A percentile compares a stretch with the other conserved stretches of the same genome.
phyloP scores from a whole-genome alignment of 371 early-diverging fungal genomes.

The Chytridium lagenaria region DNA sequence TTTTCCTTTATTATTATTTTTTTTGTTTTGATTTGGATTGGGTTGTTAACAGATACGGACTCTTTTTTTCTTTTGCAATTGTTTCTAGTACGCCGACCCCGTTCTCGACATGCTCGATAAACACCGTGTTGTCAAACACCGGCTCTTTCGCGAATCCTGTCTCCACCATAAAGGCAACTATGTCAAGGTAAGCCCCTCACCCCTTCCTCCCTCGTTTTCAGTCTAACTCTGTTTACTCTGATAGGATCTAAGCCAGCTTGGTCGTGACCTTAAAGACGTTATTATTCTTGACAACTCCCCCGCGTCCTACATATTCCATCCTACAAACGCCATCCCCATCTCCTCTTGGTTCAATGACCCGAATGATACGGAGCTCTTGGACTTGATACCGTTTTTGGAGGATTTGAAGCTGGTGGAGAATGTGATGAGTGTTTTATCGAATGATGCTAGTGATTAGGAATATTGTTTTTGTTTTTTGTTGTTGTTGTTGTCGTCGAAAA shows the following conservation, averaged over 20 bases:
- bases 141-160: slow-evolving; percentile 96
- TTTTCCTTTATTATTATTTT: neutral
- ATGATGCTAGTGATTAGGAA: slow-evolving; percentile 22
- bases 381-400: slow-evolving; percentile 90
- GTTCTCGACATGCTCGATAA: slow-evolving; percentile 92
- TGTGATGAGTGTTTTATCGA: slow-evolving; percentile 80
- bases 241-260: slow-evolving; percentile 82
- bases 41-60: neutral
- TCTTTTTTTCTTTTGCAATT: slow-evolving; percentile 28
- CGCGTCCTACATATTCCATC: slow-evolving; percentile 92
- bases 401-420: slow-evolving; percentile 88
- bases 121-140: slow-evolving; percentile 81
- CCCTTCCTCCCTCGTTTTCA: neutral
- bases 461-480: no score
- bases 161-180: slow-evolving; percentile 92
- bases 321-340: slow-evolving; percentile 93
- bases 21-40: slow-evolving; percentile 1
- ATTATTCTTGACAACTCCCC: slow-evolving; percentile 93
- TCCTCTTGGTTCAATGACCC: slow-evolving; percentile 97
- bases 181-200: slow-evolving; percentile 75
- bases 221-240: slow-evolving; percentile 13
- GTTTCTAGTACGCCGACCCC: slow-evolving; percentile 93
- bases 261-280: slow-evolving; percentile 79
- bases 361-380: slow-evolving; percentile 92
- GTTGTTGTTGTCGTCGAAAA: no score